phyloP scores from a whole-genome alignment of 129 eudicot genomes.

The Pulicaria dysenterica region DNA sequence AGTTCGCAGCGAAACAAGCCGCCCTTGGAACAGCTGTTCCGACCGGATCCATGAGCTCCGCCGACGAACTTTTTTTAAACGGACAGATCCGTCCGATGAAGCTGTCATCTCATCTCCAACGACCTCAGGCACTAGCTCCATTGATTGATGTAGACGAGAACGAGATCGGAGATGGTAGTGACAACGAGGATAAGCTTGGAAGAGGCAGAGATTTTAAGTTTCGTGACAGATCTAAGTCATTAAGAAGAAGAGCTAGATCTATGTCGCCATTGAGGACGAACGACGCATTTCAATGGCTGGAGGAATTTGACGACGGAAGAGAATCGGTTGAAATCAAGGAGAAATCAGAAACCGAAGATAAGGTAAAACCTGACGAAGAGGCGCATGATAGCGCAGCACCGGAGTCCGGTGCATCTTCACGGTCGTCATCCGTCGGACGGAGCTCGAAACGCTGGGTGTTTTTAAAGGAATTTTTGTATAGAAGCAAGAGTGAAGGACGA shows the following conservation, averaged over 20 bases:
- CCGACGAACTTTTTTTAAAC: constrained; percentile 78
- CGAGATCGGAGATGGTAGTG: constrained; percentile 32
- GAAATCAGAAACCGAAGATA: constrained; percentile 1
- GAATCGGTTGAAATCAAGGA: constrained; percentile 3
- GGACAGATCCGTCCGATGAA: constrained; percentile 95
- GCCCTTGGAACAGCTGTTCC: constrained; percentile 18
- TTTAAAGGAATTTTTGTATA: constrained; percentile 73
- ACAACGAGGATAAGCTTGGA: constrained; percentile 8
- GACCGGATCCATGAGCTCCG: constrained; percentile 60
- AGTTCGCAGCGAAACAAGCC: constrained; percentile 45
- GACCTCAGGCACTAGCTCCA: constrained; percentile 58
- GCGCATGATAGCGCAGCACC: constrained; percentile 33
- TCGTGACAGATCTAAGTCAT: constrained; percentile 68
- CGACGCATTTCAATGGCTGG: constrained; percentile 46
- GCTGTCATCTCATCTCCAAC: constrained; percentile 60
- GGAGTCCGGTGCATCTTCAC: constrained; percentile 63
- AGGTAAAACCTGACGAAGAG: constrained; percentile 18
- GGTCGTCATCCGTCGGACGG: constrained; percentile 78
- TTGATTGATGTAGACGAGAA: constrained; percentile 44
- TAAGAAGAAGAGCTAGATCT: constrained; percentile 73
- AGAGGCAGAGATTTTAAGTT: constrained; percentile 60
- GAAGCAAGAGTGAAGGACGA: constrained; percentile 85
- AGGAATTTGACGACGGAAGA: constrained; percentile 32
- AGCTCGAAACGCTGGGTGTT: constrained; percentile 81
- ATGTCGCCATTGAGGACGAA: constrained; percentile 63